phyloP scores from a whole-genome alignment of 495 filamentous ascomycete species.

The Aspergillus baeticus region DNA sequence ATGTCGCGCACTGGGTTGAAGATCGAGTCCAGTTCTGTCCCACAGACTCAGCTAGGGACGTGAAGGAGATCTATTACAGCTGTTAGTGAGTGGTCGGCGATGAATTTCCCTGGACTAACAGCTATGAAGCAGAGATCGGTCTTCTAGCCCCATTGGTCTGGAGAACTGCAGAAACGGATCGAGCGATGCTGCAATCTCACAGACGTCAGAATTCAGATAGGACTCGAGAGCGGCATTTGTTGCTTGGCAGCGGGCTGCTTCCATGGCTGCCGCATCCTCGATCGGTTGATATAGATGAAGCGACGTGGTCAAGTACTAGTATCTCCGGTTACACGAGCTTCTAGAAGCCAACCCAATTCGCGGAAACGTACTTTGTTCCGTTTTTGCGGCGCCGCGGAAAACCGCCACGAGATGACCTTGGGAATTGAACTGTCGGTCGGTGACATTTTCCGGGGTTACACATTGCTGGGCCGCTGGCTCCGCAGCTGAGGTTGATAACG shows the following conservation, averaged over 20 bases:
- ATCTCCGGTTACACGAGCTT: no score
- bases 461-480: no score
- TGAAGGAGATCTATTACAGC: neutral
- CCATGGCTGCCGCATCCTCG: no score
- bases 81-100: neutral
- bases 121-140: neutral
- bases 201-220: neutral
- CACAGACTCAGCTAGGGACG: neutral
- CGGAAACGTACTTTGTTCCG: no score
- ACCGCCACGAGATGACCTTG: no score
- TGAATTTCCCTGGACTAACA: neutral
- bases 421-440: no score
- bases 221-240: neutral
- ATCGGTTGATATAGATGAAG: no score
- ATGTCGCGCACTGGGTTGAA: neutral
- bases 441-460: no score
- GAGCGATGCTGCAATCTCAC: neutral
- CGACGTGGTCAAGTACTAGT: no score
- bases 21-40: neutral
- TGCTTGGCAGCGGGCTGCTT: neutral
- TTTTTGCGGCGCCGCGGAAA: no score
- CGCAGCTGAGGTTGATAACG: no score
- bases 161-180: neutral
- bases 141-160: neutral
- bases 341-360: no score